These are phyloP conservation scores for Adenanthera pavonina DNA, from an alignment of 306 rosid genomes.

Conservation along the genomic window DNA sequence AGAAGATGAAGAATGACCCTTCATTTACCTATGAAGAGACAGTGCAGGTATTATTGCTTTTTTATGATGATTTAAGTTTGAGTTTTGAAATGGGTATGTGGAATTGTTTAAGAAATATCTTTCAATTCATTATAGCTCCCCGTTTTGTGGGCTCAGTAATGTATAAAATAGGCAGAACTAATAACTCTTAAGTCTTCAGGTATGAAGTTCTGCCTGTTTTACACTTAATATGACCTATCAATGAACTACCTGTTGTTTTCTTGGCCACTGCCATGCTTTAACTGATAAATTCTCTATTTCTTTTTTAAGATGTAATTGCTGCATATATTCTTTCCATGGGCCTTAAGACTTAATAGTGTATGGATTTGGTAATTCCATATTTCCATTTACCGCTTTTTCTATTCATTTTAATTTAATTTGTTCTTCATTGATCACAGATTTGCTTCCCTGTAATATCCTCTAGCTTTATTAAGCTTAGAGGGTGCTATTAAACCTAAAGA, in stretches of 20 bases:
- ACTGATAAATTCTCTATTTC: background rate
- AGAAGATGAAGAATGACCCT: conserved; percentile 99
- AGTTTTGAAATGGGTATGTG: conserved; percentile 3
- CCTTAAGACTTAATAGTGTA: background rate
- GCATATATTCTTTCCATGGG: background rate
- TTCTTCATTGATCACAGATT: background rate
- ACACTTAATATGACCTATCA: conserved; percentile 18
- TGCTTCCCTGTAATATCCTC: background rate
- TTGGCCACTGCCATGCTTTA: conserved; percentile 1
- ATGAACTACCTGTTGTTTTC: conserved; percentile 21
- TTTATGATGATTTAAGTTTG: conserved; percentile 1
- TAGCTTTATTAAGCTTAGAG: background rate
- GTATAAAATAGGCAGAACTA: background rate
- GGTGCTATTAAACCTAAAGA: conserved; percentile 11
- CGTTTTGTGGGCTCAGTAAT: background rate
- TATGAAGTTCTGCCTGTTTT: background rate
- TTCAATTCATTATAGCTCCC: background rate
- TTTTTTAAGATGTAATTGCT: background rate
- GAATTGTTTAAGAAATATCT: background rate
- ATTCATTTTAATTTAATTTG: background rate
- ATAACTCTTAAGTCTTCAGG: too few species aligned
- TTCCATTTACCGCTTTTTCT: background rate
- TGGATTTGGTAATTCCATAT: background rate
- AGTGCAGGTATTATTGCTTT: conserved; percentile 71
- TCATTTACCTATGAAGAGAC: conserved; percentile 91